phyloP scores from a whole-genome alignment of 2,329 filamentous ascomycete species.

The Elsinoe necatrix region DNA sequence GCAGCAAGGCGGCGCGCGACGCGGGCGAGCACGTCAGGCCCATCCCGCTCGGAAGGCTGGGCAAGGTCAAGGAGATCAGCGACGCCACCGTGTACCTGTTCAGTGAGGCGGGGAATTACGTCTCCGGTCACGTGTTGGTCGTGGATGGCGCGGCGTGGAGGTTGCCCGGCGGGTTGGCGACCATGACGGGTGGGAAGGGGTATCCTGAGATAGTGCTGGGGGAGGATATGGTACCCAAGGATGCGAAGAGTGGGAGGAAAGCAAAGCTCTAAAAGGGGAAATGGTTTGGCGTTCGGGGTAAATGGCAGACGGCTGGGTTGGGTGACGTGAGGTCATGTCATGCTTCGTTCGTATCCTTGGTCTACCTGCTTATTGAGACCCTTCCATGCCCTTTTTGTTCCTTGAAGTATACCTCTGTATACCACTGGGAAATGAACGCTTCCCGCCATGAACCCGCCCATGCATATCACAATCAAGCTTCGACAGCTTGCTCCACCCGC shows the following conservation, averaged over 20 bases:
- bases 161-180: conserved; percentile 16
- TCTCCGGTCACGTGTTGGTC: conserved; percentile 75
- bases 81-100: conserved; percentile 89
- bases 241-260: conserved; percentile 51
- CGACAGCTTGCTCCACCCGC: not conserved
- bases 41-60: conserved; percentile 68
- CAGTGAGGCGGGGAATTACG: conserved; percentile 73
- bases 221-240: conserved; percentile 42
- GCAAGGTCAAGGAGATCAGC: conserved; percentile 76
- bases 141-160: conserved; percentile 51
- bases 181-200: conserved; percentile 17
- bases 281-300: no score
- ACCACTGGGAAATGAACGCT: not conserved
- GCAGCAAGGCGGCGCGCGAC: not conserved
- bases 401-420: not conserved
- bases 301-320: no score
- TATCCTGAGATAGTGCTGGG: conserved; percentile 55
- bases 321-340: not conserved
- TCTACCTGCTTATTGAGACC: not conserved
- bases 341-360: not conserved
- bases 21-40: conserved; percentile 24
- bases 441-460: no score
- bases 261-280: conserved; percentile 41
- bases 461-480: no score
- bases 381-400: not conserved